Evolutionary conservation across 495 filamentous ascomycete species (phyloP).

Genomic region (Talaromyces ruber): DNA sequence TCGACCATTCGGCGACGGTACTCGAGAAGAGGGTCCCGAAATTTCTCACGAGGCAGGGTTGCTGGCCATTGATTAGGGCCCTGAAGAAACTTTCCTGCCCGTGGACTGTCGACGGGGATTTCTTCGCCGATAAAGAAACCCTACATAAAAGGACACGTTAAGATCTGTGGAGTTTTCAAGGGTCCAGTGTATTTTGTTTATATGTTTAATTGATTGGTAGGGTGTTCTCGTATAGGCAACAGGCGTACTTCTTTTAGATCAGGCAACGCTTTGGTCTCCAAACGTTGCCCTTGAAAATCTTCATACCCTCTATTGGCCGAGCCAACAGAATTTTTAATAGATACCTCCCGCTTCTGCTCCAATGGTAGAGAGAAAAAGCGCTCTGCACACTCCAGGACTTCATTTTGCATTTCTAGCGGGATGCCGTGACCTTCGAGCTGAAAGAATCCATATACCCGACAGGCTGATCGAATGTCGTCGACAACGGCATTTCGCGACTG

Average conservation of each 20-base stretch:
- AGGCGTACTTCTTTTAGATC: neutral
- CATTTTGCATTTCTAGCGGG: neutral
- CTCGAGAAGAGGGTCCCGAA: neutral
- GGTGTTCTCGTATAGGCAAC: too few relatives aligned
- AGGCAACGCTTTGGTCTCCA: neutral
- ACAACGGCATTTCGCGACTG: slow-evolving; percentile 2
- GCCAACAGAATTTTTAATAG: slow-evolving; percentile 8
- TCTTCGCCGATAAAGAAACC: neutral
- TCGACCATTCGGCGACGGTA: neutral
- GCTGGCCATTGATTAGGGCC: neutral
- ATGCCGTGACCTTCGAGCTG: slow-evolving; percentile 7
- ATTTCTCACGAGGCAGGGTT: neutral
- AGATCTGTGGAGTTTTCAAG: too few relatives aligned
- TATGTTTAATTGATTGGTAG: too few relatives aligned
- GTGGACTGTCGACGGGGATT: neutral
- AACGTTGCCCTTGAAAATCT: neutral
- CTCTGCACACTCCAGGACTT: slow-evolving; percentile 6
- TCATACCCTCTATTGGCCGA: slow-evolving; percentile 10
- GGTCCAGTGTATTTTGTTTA: too few relatives aligned
- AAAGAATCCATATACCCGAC: slow-evolving; percentile 10
- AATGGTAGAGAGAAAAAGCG: slow-evolving; percentile 6
- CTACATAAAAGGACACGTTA: neutral
- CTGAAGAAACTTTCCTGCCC: neutral
- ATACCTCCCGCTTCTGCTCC: slow-evolving; percentile 9
- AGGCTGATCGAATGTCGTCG: slow-evolving; percentile 9